Evolutionary conservation across 768 basidiomycete species (phyloP).

Genomic region (Tephrocybe rancida): DNA sequence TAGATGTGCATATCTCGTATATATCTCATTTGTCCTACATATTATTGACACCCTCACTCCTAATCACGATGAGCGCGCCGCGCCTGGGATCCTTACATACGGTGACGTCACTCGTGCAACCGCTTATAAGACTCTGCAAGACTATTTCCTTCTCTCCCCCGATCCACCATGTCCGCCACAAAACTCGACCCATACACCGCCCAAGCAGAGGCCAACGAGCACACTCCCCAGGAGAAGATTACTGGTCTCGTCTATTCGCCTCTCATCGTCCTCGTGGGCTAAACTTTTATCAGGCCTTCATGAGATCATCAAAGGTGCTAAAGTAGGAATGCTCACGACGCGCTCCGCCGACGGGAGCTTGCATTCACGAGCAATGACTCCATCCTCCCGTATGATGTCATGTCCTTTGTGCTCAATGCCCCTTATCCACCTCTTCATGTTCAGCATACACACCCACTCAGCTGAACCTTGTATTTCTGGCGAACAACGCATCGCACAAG

Average conservation of each 20-base stretch:
- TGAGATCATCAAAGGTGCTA: slow-evolving; percentile 60
- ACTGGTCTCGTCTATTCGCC: slow-evolving; percentile 37
- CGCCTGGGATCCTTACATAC: not conserved
- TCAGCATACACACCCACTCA: slow-evolving; percentile 49
- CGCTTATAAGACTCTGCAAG: slow-evolving; percentile 19
- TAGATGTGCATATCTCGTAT: slow-evolving; percentile 47
- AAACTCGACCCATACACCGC: slow-evolving; percentile 75
- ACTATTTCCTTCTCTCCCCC: not conserved
- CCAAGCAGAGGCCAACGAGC: slow-evolving; percentile 58
- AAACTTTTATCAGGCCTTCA: slow-evolving; percentile 55
- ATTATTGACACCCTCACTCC: slow-evolving; percentile 14
- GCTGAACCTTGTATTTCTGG: slow-evolving; percentile 66
- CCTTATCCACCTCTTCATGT: not conserved
- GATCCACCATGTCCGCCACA: slow-evolving; percentile 22
- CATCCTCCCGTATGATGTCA: slow-evolving; percentile 55
- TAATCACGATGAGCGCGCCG: slow-evolving; percentile 8
- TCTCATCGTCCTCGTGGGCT: not conserved
- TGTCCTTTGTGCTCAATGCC: not conserved
- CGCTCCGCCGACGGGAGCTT: slow-evolving; percentile 65
- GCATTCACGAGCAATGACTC: slow-evolving; percentile 83
- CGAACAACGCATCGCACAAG: slow-evolving; percentile 74
- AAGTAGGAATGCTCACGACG: slow-evolving; percentile 80
- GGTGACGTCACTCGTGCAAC: slow-evolving; percentile 20
- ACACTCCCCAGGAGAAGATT: slow-evolving; percentile 68
- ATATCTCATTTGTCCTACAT: slow-evolving; percentile 36